phyloP scores from a whole-genome alignment of 345 rosid species.

The Crucihimalaya himalaica region DNA sequence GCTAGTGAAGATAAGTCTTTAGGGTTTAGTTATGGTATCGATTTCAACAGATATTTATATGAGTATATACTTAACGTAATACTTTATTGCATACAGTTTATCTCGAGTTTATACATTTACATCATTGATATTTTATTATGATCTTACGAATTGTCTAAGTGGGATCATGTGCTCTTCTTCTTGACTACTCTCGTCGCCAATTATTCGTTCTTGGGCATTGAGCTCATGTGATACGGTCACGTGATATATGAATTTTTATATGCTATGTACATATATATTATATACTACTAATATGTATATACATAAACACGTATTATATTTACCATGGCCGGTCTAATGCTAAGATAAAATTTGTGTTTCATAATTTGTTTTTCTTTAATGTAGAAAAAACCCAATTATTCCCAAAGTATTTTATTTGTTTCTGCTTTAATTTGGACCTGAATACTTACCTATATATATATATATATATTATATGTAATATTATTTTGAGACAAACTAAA shows the following conservation, averaged over 20 bases:
- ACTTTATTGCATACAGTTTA: neutral
- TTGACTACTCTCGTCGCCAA: slow-evolving; percentile 5
- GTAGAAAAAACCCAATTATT: neutral
- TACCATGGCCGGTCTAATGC: neutral
- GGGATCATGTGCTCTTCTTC: slow-evolving; percentile 11
- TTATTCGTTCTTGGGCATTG: slow-evolving; percentile 1
- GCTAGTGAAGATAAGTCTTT: slow-evolving; percentile 5
- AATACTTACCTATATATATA: neutral
- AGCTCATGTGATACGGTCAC: slow-evolving; percentile 5
- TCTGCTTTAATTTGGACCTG: neutral
- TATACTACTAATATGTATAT: neutral
- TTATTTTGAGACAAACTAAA: neutral
- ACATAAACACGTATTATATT: neutral
- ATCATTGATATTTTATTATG: neutral
- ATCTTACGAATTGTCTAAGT: neutral
- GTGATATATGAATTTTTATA: neutral
- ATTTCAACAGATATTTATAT: slow-evolving; percentile 2
- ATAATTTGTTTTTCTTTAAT: too few relatives aligned
- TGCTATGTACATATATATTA: neutral
- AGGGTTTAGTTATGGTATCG: neutral
- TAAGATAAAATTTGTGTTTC: neutral
- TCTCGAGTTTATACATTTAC: neutral
- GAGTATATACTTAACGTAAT: neutral
- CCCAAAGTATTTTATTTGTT: neutral
- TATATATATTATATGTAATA: neutral